Conservation (phyloP, 2,329 filamentous ascomycete species). For the Botrytis porri region DNA sequence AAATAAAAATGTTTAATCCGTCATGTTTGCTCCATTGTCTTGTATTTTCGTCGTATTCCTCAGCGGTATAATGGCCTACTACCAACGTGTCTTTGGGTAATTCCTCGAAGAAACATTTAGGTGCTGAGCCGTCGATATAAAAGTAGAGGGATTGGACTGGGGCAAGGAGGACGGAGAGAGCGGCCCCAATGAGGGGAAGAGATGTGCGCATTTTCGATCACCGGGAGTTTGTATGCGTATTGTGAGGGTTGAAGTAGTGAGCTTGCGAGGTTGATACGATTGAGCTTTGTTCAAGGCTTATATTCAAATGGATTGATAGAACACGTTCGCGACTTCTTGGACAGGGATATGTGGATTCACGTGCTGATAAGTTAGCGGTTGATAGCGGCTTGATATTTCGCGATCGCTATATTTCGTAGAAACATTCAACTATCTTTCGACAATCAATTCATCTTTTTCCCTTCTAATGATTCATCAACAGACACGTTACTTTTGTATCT, state of each 20-base stretch:
- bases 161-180: slow-evolving; percentile 56
- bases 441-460: slow-evolving; percentile 2
- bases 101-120: slow-evolving; percentile 98
- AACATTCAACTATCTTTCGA: neutral
- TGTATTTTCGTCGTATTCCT: slow-evolving; percentile 73
- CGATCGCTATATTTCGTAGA: neutral
- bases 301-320: slow-evolving; percentile 14
- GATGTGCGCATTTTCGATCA: slow-evolving; percentile 53
- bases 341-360: slow-evolving; percentile 5
- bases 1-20: slow-evolving; percentile 80
- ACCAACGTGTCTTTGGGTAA: slow-evolving; percentile 96
- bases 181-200: slow-evolving; percentile 55
- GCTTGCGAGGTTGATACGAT: neutral
- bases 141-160: slow-evolving; percentile 87
- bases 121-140: slow-evolving; percentile 80
- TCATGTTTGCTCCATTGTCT: slow-evolving; percentile 69
- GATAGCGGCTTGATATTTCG: slow-evolving; percentile 4
- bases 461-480: slow-evolving; percentile 6
- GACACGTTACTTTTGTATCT: neutral
- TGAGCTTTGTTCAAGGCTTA: slow-evolving; percentile 11
- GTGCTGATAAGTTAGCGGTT: slow-evolving; percentile 17
- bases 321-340: slow-evolving; percentile 21
- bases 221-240: neutral
- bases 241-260: neutral
- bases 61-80: slow-evolving; percentile 84